Percentiles rank a stretch among this genome's conserved stretches.
Conservation (phyloP, 2,329 filamentous ascomycete species). For the Penicillium sp. region DNA sequence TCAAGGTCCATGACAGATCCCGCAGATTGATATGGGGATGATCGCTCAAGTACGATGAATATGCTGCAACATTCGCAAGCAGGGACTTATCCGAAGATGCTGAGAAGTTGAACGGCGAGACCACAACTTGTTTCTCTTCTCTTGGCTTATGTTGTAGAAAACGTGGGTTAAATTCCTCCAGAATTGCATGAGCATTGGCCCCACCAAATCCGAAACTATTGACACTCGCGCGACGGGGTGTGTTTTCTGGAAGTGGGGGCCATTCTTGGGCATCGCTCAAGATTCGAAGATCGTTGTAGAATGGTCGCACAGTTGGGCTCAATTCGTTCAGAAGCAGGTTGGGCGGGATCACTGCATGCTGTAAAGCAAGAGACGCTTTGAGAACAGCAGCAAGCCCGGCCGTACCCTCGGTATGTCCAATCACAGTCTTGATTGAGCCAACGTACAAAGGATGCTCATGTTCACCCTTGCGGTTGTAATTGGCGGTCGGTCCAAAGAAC, state of each 20-base stretch:
- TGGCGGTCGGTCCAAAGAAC: conserved; percentile 18
- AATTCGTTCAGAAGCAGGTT: conserved; percentile 31
- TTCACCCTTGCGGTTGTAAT: conserved; percentile 4
- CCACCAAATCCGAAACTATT: conserved; percentile 50
- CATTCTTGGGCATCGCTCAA: conserved; percentile 21
- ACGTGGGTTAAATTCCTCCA: conserved; percentile 33
- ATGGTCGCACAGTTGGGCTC: conserved; percentile 27
- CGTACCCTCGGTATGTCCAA: conserved; percentile 39
- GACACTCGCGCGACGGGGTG: conserved; percentile 41
- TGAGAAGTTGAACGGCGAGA: conserved; percentile 25
- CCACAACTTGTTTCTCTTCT: not conserved
- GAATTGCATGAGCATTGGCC: conserved; percentile 40
- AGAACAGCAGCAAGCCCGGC: conserved; percentile 35
- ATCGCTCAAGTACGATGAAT: conserved; percentile 11
- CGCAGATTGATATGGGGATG: conserved; percentile 5
- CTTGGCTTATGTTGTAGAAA: not conserved
- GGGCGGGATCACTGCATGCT: conserved; percentile 36
- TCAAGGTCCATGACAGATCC: conserved; percentile 23
- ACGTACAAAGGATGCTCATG: conserved; percentile 24
- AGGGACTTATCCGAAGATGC: conserved; percentile 22
- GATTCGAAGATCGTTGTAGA: conserved; percentile 27
- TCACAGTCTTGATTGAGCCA: conserved; percentile 33
- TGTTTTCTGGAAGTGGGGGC: conserved; percentile 22
- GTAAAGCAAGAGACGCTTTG: conserved; percentile 43
- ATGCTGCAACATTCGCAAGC: conserved; percentile 9